Conservation (phyloP, 805 yeast genomes). For the Jamesozyma hellenica region DNA sequence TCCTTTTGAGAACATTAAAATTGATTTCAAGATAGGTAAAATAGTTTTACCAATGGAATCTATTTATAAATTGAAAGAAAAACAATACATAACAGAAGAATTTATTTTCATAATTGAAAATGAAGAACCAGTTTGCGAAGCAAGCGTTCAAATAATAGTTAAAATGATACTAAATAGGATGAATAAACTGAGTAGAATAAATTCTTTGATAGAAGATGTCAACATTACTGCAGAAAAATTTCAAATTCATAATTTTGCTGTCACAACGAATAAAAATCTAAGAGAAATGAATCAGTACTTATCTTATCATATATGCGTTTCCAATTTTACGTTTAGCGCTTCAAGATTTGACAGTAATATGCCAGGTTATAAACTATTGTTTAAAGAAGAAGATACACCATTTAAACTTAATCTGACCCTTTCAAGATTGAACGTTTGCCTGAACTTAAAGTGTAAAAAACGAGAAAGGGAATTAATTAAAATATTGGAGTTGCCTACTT, state of each 20-base stretch:
- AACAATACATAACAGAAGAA: background rate
- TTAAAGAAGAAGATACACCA: conserved; percentile 35
- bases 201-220: conserved; percentile 10
- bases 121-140: background rate
- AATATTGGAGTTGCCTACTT: conserved; percentile 31
- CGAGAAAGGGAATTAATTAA: conserved; percentile 9
- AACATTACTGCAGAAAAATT: conserved; percentile 19
- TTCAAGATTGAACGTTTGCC: conserved; percentile 29
- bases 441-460: conserved; percentile 19
- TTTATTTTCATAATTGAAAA: background rate
- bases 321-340: conserved; percentile 21
- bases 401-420: conserved; percentile 31
- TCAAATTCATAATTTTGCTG: conserved; percentile 13
- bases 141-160: conserved; percentile 4
- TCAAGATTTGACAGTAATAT: conserved; percentile 26
- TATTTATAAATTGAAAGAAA: conserved; percentile 2
- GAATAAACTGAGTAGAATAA: conserved; percentile 2
- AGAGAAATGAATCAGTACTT: conserved; percentile 14
- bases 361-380: conserved; percentile 41
- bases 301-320: conserved; percentile 15
- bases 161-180: conserved; percentile 2
- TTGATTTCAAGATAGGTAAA: conserved; percentile 18
- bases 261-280: conserved; percentile 16
- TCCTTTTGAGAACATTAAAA: conserved; percentile 7
- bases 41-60: conserved; percentile 12